phyloP scores from a whole-genome alignment of 2,329 filamentous ascomycete genomes.

The Colletotrichum chrysophilum region DNA sequence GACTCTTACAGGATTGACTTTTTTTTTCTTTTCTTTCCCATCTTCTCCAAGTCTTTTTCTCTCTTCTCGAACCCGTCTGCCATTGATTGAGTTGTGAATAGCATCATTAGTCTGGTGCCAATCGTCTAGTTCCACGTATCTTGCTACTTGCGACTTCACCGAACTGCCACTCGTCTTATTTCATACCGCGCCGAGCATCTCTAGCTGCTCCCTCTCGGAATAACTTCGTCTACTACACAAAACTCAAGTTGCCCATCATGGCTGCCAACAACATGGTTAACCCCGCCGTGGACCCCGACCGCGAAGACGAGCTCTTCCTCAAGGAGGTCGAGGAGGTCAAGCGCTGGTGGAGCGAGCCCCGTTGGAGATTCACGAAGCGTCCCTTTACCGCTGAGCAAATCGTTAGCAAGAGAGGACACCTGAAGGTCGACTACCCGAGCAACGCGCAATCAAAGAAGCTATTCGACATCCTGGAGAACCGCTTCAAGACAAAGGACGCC shows the following conservation, averaged over 20 bases:
- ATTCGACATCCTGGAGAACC: slow-evolving; percentile 85
- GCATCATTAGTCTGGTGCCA: slow-evolving; percentile 9
- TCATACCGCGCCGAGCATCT: background rate
- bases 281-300: slow-evolving; percentile 58
- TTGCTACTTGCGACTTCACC: background rate
- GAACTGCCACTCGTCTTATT: background rate
- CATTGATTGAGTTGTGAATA: slow-evolving; percentile 14
- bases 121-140: background rate
- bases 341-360: slow-evolving; percentile 90
- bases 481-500: slow-evolving; percentile 86
- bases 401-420: slow-evolving; percentile 89
- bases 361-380: slow-evolving; percentile 92
- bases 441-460: slow-evolving; percentile 92
- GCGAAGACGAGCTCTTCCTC: slow-evolving; percentile 72
- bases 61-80: slow-evolving; percentile 4
- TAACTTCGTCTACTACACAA: background rate
- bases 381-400: slow-evolving; percentile 97
- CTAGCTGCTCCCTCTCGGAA: background rate
- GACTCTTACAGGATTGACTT: slow-evolving; percentile 22
- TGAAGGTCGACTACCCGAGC: slow-evolving; percentile 91
- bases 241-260: slow-evolving; percentile 45
- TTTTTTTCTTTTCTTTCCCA: slow-evolving; percentile 20
- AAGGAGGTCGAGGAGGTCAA: slow-evolving; percentile 88
- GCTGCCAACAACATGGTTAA: slow-evolving; percentile 68
- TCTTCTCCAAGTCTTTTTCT: background rate